Conservation (phyloP, 805 yeast genomes). For the Lipomyces japonicus region DNA sequence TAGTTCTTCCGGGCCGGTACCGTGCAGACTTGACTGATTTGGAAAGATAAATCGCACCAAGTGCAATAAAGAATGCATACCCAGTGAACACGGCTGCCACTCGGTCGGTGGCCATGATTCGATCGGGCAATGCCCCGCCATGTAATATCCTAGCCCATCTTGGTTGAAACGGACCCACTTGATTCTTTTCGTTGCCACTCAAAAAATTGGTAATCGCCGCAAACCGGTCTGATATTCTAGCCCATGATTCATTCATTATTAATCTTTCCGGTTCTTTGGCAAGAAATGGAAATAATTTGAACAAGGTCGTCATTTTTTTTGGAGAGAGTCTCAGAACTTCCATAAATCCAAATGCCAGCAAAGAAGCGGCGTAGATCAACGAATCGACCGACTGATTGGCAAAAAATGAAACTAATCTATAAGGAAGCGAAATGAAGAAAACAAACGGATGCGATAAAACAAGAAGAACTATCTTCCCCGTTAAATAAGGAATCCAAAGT, state of each 20-base stretch:
- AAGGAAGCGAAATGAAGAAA: conserved; percentile 11
- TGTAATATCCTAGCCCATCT: conserved; percentile 15
- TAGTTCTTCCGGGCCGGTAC: conserved; percentile 5
- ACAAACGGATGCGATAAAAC: conserved; percentile 17
- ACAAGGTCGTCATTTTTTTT: neutral
- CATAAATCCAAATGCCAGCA: neutral
- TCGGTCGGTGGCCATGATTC: conserved; percentile 17
- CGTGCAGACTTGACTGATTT: conserved; percentile 1
- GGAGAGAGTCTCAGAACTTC: neutral
- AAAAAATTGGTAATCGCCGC: neutral
- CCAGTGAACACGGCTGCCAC: conserved; percentile 20
- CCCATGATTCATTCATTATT: conserved; percentile 8
- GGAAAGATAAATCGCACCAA: conserved; percentile 21
- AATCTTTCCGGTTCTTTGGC: conserved; percentile 7
- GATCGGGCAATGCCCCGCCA: conserved; percentile 16
- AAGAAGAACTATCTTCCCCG: conserved; percentile 27
- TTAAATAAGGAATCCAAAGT: conserved; percentile 31
- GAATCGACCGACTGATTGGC: conserved; percentile 21
- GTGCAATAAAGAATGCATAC: conserved; percentile 12
- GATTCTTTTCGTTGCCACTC: neutral
- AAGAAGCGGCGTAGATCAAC: conserved; percentile 7
- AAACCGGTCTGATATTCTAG: conserved; percentile 6
- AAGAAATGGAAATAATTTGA: conserved; percentile 1
- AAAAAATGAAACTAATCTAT: conserved; percentile 6
- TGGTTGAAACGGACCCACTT: conserved; percentile 7